Base-by-base conservation (phyloP, 78 protist species). In the Creolimax fragrantissima region DNA sequence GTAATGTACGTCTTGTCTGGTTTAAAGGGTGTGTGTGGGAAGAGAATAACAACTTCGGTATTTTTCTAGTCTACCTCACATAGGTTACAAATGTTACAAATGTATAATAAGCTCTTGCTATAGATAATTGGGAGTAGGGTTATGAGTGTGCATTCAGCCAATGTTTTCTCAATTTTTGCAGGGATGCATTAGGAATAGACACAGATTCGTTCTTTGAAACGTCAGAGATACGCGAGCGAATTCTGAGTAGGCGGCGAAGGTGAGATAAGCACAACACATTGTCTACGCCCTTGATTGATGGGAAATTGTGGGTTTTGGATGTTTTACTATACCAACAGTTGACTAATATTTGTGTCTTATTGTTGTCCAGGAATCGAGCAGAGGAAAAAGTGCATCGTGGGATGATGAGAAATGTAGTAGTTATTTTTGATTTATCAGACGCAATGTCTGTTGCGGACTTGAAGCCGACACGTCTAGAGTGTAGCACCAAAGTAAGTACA, bases 321-420 rank as follows among this genome's bases (percentile, higher is more conserved):
- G n/a, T 58, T 24, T 58, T 58, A 58, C 24, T 24, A 32, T 58
- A 32, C 74, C 39, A 17, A 58, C 74, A 58, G 11, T 58, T 58
- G 74, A 32, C 24, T 17, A 32, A 24, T 58, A 58, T 58, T 17
- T 24, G 74, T 58, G 74, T 58, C 74, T 58, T 58, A 32, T 24
- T 24, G 39, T 58, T 17, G 11, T 32, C 11, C 74, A 58, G 74
- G 74, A 24, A 58, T 17, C 39, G 74, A 32, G 74, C 74, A 58
- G 74, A 58, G 24, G 74, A 58, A 32, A 58, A 58, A 24, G 94
- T 95, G 5, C 94, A 94, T 3, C 35, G 95, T 2, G 98, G 98
- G 3, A 93, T 96, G 94, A 95, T 95, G 88, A 92, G 98, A 35
- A 94, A 92, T 89, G 11, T 96, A 35, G 84, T 93, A 35, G n/a